These are phyloP conservation scores for Zarea fungicola DNA, from an alignment of 2,329 filamentous ascomycete genomes.

Conservation along the genomic window DNA sequence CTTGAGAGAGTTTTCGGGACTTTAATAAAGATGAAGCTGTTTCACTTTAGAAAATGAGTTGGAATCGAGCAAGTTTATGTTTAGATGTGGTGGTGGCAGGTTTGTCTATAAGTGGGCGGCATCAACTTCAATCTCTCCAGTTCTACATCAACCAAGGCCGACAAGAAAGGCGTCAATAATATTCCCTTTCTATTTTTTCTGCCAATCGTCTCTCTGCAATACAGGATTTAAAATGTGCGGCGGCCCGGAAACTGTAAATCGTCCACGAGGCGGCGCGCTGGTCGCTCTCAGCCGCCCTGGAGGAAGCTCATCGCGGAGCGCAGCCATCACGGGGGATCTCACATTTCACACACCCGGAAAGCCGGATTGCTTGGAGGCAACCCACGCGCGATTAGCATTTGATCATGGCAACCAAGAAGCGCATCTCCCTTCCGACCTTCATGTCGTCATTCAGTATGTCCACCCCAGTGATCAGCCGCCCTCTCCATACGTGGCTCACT, in stretches of 20 bases:
- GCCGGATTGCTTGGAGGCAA: slow-evolving; percentile 33
- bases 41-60: neutral
- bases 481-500: slow-evolving; percentile 4
- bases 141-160: neutral
- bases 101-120: slow-evolving; percentile 1
- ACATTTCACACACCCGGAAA: slow-evolving; percentile 38
- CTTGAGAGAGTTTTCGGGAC: neutral
- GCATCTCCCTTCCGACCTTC: slow-evolving; percentile 21
- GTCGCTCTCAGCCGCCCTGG: slow-evolving; percentile 34
- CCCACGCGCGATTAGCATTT: slow-evolving; percentile 38
- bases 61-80: slow-evolving; percentile 7
- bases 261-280: slow-evolving; percentile 41
- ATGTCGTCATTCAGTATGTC: slow-evolving; percentile 40
- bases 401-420: slow-evolving; percentile 18
- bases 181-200: neutral
- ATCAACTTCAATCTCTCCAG: neutral
- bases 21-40: neutral
- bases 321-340: slow-evolving; percentile 30
- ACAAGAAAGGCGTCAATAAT: neutral
- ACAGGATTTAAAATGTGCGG: slow-evolving; percentile 32
- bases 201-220: too few species aligned
- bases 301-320: slow-evolving; percentile 6
- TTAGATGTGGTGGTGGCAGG: neutral
- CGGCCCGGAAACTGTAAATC: slow-evolving; percentile 35
- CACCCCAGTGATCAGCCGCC: too few species aligned